Conservation (phyloP, 306 rosid species). For the Castanea mollissima region DNA sequence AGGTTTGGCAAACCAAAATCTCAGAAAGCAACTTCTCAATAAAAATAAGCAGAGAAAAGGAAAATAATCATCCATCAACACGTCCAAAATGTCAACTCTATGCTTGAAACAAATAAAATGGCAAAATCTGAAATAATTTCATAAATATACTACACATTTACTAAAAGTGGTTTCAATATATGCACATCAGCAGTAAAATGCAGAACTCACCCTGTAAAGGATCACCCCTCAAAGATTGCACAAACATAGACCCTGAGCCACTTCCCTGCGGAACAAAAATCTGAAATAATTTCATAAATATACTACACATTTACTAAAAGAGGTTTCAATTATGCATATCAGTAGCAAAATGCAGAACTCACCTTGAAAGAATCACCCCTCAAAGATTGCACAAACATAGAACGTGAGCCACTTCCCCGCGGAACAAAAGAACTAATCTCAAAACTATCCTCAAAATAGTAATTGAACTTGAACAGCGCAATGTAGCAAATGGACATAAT, state of each 20-base stretch:
- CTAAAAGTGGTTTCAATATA: conserved; percentile 7
- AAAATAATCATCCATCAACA: neutral
- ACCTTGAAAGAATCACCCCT: conserved; percentile 90
- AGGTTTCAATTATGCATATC: neutral
- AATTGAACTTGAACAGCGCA: conserved; percentile 14
- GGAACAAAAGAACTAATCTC: conserved; percentile 17
- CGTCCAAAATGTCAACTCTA: neutral
- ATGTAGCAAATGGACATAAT: neutral
- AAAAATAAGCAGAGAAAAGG: neutral
- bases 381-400: conserved; percentile 86
- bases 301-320: conserved; percentile 6
- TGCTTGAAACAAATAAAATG: neutral
- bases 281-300: neutral
- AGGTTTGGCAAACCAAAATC: neutral
- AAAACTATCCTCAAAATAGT: conserved; percentile 1
- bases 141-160: neutral
- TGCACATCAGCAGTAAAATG: conserved; percentile 5
- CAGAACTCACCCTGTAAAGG: conserved; percentile 67
- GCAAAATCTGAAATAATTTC: neutral
- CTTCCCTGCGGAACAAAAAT: neutral
- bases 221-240: conserved; percentile 72
- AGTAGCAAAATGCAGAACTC: conserved; percentile 34
- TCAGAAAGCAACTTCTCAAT: neutral
- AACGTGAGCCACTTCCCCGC: conserved; percentile 65
- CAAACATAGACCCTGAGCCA: too few species aligned